Base-by-base conservation (phyloP, 1,284 basidiomycete genomes). In the Leccinum fallax region DNA sequence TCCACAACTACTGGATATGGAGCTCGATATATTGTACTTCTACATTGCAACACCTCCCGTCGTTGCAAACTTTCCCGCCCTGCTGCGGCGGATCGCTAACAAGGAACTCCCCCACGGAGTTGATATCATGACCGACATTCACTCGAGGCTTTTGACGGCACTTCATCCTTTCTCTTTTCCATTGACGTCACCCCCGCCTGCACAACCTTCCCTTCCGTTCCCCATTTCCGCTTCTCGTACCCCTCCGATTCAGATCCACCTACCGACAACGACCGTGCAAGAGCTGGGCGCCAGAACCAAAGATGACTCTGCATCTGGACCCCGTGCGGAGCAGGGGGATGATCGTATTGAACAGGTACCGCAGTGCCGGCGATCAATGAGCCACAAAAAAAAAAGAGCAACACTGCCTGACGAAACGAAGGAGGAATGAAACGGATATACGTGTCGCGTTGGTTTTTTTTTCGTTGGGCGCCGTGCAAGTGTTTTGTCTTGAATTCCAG, bases 51-150 rank as follows among this genome's bases (percentile, higher is more conserved):
- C 74, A 0, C 51, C 56, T 2, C 30, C 60, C 0, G 61, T 73
- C 8, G 55, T 65, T 1, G 26, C 60, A 4, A 52, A 48, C 0
- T 65, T 76, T 13, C 43, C 63, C 0, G 53, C 36, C 0, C 53
- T 73, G 5, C 61, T 63, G 2, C 55, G 8, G 36, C 65, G 67
- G 6, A 68, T 73, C 3, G 71, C 66, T 0, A 51, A 63, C 34
- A 70, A 60, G n/a, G 65, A 67, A 16, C 55, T 75, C n/a, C 28
- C 58, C 2, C 73, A 74, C 9, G 74, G 71, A 0, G 64, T 61
- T 0, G 64, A 71, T 10, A 62, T 72, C 28, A 48, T 72, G 3
- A 34, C 64, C 19, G 69, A 72, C 2, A 62, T 73, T 10, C 65
- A 75, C 7, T 13, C 59, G 1, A 71, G 66, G 54, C 16, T 75